Evolutionary conservation across 768 basidiomycete species (phyloP), one percentile per base, ranked within the genome.

Genomic region (Mycena amicta): DNA sequence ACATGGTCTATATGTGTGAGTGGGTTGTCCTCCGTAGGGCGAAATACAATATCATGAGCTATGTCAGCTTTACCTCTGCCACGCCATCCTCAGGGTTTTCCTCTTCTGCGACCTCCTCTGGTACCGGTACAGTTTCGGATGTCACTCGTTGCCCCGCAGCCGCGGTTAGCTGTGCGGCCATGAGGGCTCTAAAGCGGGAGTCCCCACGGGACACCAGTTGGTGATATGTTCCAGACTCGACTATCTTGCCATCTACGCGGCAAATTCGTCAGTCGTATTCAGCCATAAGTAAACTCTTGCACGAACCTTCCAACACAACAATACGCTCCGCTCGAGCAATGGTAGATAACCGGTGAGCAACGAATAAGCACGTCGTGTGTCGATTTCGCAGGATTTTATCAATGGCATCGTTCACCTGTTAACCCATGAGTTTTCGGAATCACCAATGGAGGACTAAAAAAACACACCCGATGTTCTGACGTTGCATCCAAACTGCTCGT

Each of bases 261-360:
- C 28, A 53, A 29, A 57, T 45, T n/a, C 37, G 22, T 41, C 31
- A 56, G 52, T 28, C 15, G 5, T 54, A 20, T 16, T 20, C 3
- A n/a, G n/a, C n/a, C n/a, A n/a, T n/a, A n/a, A n/a, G n/a, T n/a
- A n/a, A n/a, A n/a, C n/a, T n/a, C n/a, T n/a, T n/a, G n/a, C n/a
- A n/a, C 74, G n/a, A 47, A 88, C 88, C 88, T 76, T 97, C 93
- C 20, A 97, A 79, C 20, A 97, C 93, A 5, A 93, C 91, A 45
- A 97, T 92, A 39, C 91, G 80, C 68, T 95, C 93, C 1, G 94
- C 93, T 53, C 93, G 78, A 3, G 94, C 92, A 55, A 97, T 93
- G 3, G 94, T 94, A 23, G 92, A 93, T 53, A 97, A 70, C 50
- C 94, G 80, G 73, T 97, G 94, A 0, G 94, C 94, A 20, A 95